Evolutionary conservation across 805 yeast species (phyloP).

Genomic region (Lipomyces japonicus): DNA sequence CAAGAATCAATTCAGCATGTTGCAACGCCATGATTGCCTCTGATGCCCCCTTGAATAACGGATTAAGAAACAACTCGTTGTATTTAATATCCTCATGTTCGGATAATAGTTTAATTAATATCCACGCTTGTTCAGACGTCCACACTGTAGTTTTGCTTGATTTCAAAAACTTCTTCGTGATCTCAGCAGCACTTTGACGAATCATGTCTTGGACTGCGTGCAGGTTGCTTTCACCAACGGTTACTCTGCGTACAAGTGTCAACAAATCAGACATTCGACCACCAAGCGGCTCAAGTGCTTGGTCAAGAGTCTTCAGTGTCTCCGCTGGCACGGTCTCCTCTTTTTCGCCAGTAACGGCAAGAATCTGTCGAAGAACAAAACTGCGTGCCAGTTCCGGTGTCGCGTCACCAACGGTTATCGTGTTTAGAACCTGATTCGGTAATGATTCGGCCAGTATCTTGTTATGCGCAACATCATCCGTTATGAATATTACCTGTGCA

Average conservation of each 20-base stretch:
- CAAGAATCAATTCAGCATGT: constrained; percentile 67
- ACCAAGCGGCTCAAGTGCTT: constrained; percentile 71
- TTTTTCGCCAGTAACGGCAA: constrained; percentile 35
- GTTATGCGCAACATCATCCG: constrained; percentile 77
- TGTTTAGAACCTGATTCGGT: constrained; percentile 83
- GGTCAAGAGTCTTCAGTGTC: constrained; percentile 44
- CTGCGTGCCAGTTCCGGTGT: constrained; percentile 61
- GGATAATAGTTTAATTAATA: constrained; percentile 62
- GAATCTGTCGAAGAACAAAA: constrained; percentile 52
- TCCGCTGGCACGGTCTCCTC: constrained; percentile 32
- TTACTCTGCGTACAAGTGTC: constrained; percentile 79
- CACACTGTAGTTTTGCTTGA: constrained; percentile 46
- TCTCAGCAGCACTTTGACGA: constrained; percentile 79
- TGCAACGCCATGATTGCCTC: constrained; percentile 60
- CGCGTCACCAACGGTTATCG: constrained; percentile 76
- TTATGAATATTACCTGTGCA: constrained; percentile 86
- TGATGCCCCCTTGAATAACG: constrained; percentile 43
- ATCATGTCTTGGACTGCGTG: constrained; percentile 78
- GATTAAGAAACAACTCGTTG: constrained; percentile 36
- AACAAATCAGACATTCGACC: constrained; percentile 94
- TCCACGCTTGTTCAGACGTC: constrained; percentile 85
- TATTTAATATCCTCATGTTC: constrained; percentile 38
- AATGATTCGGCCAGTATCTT: constrained; percentile 65
- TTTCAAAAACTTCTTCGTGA: constrained; percentile 68
- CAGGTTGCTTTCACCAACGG: constrained; percentile 77